These are phyloP conservation scores for Emmonsia crescens DNA, from an alignment of 2,329 filamentous ascomycete species.

Conservation along the genomic window DNA sequence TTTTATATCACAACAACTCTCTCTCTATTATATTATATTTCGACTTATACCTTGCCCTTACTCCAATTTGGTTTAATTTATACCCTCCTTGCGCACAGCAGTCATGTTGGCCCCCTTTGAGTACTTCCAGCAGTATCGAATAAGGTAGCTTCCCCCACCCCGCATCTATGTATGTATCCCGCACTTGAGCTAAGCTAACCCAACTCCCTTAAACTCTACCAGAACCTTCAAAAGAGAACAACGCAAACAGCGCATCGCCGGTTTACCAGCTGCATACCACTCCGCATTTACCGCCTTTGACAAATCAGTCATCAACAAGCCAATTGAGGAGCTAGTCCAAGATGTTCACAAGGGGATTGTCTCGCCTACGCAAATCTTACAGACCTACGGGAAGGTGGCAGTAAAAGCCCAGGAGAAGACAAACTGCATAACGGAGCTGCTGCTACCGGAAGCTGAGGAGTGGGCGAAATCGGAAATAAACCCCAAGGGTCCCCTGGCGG, in stretches of 20 bases:
- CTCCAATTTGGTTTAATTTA: neutral
- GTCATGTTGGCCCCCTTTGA: slow-evolving; percentile 46
- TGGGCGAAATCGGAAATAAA: slow-evolving; percentile 59
- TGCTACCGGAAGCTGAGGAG: slow-evolving; percentile 64
- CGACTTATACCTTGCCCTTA: no score
- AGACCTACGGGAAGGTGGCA: slow-evolving; percentile 76
- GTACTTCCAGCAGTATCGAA: slow-evolving; percentile 59
- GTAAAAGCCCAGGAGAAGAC: slow-evolving; percentile 74
- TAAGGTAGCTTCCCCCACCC: slow-evolving; percentile 46
- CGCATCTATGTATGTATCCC: neutral
- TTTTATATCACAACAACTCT: neutral
- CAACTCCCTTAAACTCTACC: slow-evolving; percentile 11
- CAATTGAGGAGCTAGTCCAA: slow-evolving; percentile 67
- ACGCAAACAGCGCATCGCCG: slow-evolving; percentile 57
- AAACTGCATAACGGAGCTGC: slow-evolving; percentile 80
- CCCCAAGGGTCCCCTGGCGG: slow-evolving; percentile 69
- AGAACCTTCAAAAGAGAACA: slow-evolving; percentile 74
- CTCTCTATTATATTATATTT: neutral
- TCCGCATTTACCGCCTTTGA: slow-evolving; percentile 55
- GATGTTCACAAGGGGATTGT: slow-evolving; percentile 61
- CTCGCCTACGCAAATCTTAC: slow-evolving; percentile 62
- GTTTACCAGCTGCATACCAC: slow-evolving; percentile 55
- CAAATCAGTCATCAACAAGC: slow-evolving; percentile 54
- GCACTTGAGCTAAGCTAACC: neutral
- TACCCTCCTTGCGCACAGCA: neutral